phyloP scores from a whole-genome alignment of 805 yeast genomes.

The Candida silvatica region DNA sequence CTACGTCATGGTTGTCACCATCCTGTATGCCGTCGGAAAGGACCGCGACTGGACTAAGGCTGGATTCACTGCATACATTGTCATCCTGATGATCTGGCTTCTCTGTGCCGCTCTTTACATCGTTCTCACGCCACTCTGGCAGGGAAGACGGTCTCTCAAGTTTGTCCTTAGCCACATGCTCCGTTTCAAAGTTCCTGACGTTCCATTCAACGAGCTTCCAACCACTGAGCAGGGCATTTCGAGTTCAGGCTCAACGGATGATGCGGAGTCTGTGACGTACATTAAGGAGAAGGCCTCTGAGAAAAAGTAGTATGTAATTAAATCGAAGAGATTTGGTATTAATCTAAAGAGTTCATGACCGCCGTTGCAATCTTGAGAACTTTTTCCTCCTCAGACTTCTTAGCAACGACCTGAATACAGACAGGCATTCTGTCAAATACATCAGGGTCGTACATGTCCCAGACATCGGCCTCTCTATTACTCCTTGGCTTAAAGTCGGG shows the following conservation, averaged over 20 bases:
- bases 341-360: too few relatives aligned
- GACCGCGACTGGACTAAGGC: constrained; percentile 26
- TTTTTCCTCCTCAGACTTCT: constrained; percentile 56
- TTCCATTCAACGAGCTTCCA: too few relatives aligned
- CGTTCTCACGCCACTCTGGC: constrained; percentile 29
- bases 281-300: too few relatives aligned
- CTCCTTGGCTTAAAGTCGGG: constrained; percentile 25
- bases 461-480: constrained; percentile 35
- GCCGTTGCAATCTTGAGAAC: too few relatives aligned
- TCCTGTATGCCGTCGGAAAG: constrained; percentile 26
- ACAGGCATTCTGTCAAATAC: constrained; percentile 53
- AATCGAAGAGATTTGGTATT: too few relatives aligned
- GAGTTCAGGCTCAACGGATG: too few relatives aligned
- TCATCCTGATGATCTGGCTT: constrained; percentile 30
- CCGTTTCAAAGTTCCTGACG: constrained; percentile 5
- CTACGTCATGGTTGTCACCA: constrained; percentile 24
- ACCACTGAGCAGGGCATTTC: too few relatives aligned
- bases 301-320: too few relatives aligned
- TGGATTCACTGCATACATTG: constrained; percentile 28
- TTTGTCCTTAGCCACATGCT: constrained; percentile 5
- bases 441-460: constrained; percentile 34
- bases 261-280: too few relatives aligned
- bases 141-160: constrained; percentile 18
- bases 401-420: constrained; percentile 56
- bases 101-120: constrained; percentile 28